phyloP scores from a whole-genome alignment of 495 filamentous ascomycete genomes.

The Lindgomyces ingoldianus region DNA sequence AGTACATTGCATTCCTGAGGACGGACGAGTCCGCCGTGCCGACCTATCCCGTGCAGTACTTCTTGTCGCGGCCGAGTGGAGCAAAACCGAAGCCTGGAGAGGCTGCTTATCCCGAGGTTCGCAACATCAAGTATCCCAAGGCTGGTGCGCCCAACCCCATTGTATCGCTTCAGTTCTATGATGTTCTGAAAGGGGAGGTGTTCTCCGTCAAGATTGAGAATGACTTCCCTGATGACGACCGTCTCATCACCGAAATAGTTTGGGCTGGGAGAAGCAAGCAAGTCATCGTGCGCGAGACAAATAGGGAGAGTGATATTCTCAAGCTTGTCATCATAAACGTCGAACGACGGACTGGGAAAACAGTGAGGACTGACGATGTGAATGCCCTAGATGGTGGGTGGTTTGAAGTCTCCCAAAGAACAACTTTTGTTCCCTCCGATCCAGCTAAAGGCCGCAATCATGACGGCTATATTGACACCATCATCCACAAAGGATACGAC shows the following conservation, averaged over 20 bases:
- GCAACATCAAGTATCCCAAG: slow-evolving; percentile 96
- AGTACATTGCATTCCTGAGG: slow-evolving; percentile 83
- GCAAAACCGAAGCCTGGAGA: slow-evolving; percentile 67
- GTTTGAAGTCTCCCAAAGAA: slow-evolving; percentile 91
- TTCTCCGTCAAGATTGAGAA: slow-evolving; percentile 77
- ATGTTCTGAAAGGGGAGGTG: slow-evolving; percentile 73
- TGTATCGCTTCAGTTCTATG: slow-evolving; percentile 86
- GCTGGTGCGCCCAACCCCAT: slow-evolving; percentile 90
- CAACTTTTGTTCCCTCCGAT: slow-evolving; percentile 83
- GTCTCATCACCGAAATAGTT: slow-evolving; percentile 88
- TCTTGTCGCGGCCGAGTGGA: slow-evolving; percentile 82
- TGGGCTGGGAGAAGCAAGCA: slow-evolving; percentile 77
- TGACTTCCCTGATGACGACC: slow-evolving; percentile 76
- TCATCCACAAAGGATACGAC: slow-evolving; percentile 84
- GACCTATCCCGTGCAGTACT: slow-evolving; percentile 93
- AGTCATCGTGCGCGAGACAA: slow-evolving; percentile 85
- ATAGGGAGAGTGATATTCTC: slow-evolving; percentile 87
- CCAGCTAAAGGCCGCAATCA: slow-evolving; percentile 70
- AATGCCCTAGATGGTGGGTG: slow-evolving; percentile 86
- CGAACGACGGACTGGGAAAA: slow-evolving; percentile 68
- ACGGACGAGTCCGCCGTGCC: slow-evolving; percentile 92
- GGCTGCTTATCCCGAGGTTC: slow-evolving; percentile 87
- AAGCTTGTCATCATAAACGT: slow-evolving; percentile 86
- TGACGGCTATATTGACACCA: slow-evolving; percentile 90
- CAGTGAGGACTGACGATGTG: slow-evolving; percentile 76